Base-by-base conservation (phyloP, 495 filamentous ascomycete genomes). In the Trichoderma asperelloides region DNA sequence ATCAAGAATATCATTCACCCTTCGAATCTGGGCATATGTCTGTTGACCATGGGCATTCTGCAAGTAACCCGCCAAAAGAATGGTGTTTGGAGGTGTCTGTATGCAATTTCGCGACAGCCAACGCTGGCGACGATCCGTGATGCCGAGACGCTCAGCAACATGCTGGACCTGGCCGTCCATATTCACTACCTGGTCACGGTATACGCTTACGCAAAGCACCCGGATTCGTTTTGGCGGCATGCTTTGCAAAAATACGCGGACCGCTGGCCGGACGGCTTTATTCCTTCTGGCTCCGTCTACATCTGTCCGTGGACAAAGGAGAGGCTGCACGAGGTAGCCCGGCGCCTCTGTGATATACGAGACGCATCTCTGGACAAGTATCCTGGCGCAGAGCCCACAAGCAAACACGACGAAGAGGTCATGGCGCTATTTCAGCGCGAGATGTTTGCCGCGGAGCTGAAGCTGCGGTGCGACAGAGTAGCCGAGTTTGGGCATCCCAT, bases 391-490 rank as follows among this genome's bases (percentile, higher is more conserved):
- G 11, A 23, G 16, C 55, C 55, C 16, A 13, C 6, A 30, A 5
- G 23, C 3, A 13, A 15, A 11, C 55, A 60, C 25, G 12, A 23
- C 9, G 11, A 12, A 12, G 55, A 30, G 27, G 5, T 12, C 55
- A 60, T 60, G 55, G 25, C 23, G 25, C 55, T 60, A 25, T 60
- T 60, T 25, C 55, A 60, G 55, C 55, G 55, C 23, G 55, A 60
- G 25, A 60, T 60, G 55, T 60, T 60, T 25, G 27, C 11, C 13
- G 55, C 55, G 25, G 55, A 60, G 55, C 55, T 60, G 55, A 60
- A 60, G 55, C 23, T 60, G 55, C 55, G 55, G 13, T 60, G 55
- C 55, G 55, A 60, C 55, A 18, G 16, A 25, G 55, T 60, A 8
- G 7, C 27, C 8, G 55, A 30, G 25, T 25, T 28, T 7, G 55